Conservation (phyloP, 208 protist genomes). For the Wallacemonas sp. region DNA sequence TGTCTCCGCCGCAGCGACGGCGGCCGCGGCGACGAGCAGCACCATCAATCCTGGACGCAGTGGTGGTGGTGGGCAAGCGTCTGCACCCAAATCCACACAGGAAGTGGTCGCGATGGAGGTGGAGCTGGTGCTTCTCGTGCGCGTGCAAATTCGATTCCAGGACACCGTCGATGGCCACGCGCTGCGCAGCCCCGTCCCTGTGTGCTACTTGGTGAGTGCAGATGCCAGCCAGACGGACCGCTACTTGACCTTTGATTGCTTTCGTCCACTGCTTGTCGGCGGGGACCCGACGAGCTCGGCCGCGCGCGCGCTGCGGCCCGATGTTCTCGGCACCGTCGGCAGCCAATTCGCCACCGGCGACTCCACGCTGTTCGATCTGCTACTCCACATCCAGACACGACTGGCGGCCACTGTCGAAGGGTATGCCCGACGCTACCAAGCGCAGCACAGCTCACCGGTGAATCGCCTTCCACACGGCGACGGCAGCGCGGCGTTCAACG, state of each 20-base stretch:
- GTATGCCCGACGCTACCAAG: slow-evolving; percentile 23
- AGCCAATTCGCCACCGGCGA: neutral
- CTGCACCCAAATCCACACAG: neutral
- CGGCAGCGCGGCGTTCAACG: neutral
- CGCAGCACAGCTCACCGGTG: slow-evolving; percentile 5
- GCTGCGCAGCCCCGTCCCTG: neutral
- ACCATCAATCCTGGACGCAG: neutral
- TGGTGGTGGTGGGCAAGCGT: neutral
- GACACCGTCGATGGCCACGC: slow-evolving; percentile 12
- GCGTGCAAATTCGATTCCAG: slow-evolving; percentile 32
- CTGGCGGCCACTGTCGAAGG: slow-evolving; percentile 22
- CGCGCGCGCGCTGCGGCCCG: slow-evolving; percentile 1
- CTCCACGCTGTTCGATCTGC: slow-evolving; percentile 36
- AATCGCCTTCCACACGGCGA: neutral
- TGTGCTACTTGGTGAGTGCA: neutral
- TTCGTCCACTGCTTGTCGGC: slow-evolving; percentile 1
- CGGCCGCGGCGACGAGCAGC: slow-evolving; percentile 11
- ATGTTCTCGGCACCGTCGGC: neutral
- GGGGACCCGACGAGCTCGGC: neutral
- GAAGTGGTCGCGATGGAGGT: slow-evolving; percentile 20
- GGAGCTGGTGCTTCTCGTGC: slow-evolving; percentile 26
- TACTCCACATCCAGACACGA: slow-evolving; percentile 27
- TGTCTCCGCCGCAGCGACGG: neutral
- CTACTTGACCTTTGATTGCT: neutral
- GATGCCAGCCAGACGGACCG: neutral